Evolutionary conservation across 1,284 basidiomycete species (phyloP), one percentile per base, ranked within the genome.

Genomic region (Malassezia furfur): DNA sequence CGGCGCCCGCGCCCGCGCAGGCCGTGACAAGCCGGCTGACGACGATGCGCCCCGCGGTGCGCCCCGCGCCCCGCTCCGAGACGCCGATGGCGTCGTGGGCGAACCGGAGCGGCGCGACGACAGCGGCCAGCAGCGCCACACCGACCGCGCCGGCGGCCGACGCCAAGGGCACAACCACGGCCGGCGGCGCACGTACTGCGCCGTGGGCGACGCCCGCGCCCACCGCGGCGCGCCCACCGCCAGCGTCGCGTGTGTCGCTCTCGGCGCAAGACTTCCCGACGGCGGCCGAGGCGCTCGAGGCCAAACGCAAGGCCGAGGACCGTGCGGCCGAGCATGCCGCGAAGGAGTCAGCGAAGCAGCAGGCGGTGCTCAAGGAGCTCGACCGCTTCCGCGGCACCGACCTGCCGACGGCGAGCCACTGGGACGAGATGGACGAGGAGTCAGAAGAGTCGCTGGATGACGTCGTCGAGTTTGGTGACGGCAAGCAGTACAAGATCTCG

Each of bases 381-480:
- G 72, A 74, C 43, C 63, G 70, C 25, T 74, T 72, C 62, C 60
- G 70, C 21, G 70, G 69, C 37, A 57, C 61, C 8, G 52, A 61
- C 5, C 52, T 72, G 15, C 62, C 59, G 11, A 55, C 63, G 12
- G 62, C 62, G 14, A 65, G 65, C 47, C 72, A 72, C 38, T 74
- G 72, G 72, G 70, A 72, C 52, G 70, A 74, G 55, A 62, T 74
- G 61, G 70, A 70, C 31, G 68, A 72, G 28, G 67, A 70, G 36
- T 64, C 65, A 12, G 65, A 63, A 12, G 65, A 64, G n/a, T 64
- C 65, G 44, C 59, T 70, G 6, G 70, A 68, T 44, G 72, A 70
- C 19, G 72, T 72, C 7, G 67, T 74, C 44, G 68, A 74, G 30
- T 74, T 74, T 47, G 72, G 66, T 30, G 72, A 74, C 37, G 72